Evolutionary conservation across 140 eudicot genomes (phyloP).

Genomic region (Senecio squalidus): DNA sequence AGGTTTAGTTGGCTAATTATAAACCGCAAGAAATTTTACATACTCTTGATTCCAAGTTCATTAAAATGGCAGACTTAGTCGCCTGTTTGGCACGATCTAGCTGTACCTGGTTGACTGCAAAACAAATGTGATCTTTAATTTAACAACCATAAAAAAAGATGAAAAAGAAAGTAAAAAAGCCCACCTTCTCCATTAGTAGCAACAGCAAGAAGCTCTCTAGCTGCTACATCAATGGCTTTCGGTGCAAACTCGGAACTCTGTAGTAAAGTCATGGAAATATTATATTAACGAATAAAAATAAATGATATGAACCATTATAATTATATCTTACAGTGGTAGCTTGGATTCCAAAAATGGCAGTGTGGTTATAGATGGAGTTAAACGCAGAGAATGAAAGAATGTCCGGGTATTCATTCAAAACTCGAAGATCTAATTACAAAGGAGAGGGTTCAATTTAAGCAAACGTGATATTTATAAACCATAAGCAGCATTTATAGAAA

Average conservation of each 20-base stretch:
- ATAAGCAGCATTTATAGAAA: neutral
- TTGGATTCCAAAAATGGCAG: constrained; percentile 77
- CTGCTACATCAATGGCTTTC: constrained; percentile 69
- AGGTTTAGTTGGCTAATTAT: neutral
- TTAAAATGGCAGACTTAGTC: constrained; percentile 76
- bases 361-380: constrained; percentile 61
- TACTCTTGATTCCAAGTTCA: constrained; percentile 97
- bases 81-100: constrained; percentile 89
- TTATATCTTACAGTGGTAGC: constrained; percentile 72
- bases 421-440: constrained; percentile 61
- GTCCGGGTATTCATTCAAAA: constrained; percentile 67
- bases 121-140: constrained; percentile 6
- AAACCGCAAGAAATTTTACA: constrained; percentile 5
- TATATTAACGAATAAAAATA: neutral
- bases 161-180: constrained; percentile 6
- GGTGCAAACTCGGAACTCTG: constrained; percentile 71
- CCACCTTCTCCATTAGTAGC: constrained; percentile 62
- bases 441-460: neutral
- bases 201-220: constrained; percentile 58
- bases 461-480: neutral
- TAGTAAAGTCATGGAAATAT: neutral
- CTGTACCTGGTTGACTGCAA: constrained; percentile 63
- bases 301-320: neutral
- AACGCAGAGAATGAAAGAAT: constrained; percentile 77
- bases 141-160: neutral